Conservation (phyloP, 2,329 filamentous ascomycete genomes). For the Neopestalotiopsis sp. region DNA sequence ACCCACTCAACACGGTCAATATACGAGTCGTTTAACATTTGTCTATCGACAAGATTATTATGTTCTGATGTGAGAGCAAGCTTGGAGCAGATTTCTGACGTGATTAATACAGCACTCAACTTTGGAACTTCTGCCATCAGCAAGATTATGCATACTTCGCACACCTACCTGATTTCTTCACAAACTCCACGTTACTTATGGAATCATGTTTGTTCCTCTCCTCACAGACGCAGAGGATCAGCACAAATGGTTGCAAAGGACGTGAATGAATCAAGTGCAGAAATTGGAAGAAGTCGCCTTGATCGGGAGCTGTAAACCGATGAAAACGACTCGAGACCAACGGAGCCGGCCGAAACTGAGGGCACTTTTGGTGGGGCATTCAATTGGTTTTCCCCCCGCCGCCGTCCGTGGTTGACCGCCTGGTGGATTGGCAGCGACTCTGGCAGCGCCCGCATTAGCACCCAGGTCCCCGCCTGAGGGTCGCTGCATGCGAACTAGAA, state of each 20-base stretch:
- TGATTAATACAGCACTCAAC: too few relatives aligned
- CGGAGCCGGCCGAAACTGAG: constrained; percentile 18
- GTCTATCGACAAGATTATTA: too few relatives aligned
- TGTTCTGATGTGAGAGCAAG: too few relatives aligned
- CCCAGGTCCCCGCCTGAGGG: background rate
- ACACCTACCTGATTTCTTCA: too few relatives aligned
- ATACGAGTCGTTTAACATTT: too few relatives aligned
- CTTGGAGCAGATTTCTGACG: too few relatives aligned
- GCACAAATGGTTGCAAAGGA: background rate
- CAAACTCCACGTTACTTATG: too few relatives aligned
- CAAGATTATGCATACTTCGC: too few relatives aligned
- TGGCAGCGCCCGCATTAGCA: background rate
- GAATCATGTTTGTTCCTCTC: background rate
- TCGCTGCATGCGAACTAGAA: background rate
- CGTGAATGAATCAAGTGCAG: background rate
- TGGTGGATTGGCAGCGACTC: background rate
- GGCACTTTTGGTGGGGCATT: background rate
- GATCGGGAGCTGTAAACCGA: background rate
- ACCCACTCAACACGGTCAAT: too few relatives aligned
- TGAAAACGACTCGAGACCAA: background rate
- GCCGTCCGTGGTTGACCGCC: constrained; percentile 12
- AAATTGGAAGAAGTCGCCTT: background rate
- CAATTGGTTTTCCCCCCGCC: background rate
- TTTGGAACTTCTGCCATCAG: too few relatives aligned
- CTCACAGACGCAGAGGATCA: too few relatives aligned